Percentiles rank a stretch among this genome's conserved stretches.
These are phyloP conservation scores for Pouteria campechiana DNA, from an alignment of 179 eudicot species.

Conservation along the genomic window DNA sequence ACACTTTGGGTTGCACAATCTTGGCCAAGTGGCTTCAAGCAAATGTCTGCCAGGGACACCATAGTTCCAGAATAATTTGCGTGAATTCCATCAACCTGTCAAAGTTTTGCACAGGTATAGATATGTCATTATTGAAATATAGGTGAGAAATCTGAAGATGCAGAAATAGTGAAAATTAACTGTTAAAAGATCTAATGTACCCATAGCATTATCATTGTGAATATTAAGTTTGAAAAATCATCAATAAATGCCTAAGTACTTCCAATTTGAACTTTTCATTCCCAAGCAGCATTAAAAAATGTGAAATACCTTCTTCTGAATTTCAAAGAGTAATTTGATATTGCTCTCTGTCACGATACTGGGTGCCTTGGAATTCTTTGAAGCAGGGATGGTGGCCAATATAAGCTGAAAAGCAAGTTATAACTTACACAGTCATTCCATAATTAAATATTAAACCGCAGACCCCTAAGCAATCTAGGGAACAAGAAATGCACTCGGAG, in stretches of 20 bases:
- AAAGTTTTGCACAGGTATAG: slow-evolving; percentile 2
- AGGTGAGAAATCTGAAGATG: no score
- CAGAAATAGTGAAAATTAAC: no score
- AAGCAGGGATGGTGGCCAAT: slow-evolving; percentile 58
- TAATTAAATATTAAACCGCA: not conserved
- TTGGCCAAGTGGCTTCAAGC: slow-evolving; percentile 91
- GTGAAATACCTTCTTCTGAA: slow-evolving; percentile 86
- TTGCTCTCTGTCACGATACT: slow-evolving; percentile 71
- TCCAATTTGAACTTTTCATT: no score
- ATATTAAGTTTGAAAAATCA: no score
- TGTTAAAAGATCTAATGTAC: no score
- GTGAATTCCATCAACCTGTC: slow-evolving; percentile 82
- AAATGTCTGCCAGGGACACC: slow-evolving; percentile 74
- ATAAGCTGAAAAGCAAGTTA: slow-evolving; percentile 52
- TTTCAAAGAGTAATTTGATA: slow-evolving; percentile 75
- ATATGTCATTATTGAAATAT: no score
- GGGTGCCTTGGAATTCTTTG: slow-evolving; percentile 42
- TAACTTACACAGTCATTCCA: slow-evolving; percentile 1
- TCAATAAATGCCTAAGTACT: no score
- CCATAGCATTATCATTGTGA: no score
- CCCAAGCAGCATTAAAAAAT: no score
- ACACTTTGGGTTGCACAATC: slow-evolving; percentile 99
- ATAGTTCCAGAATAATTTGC: slow-evolving; percentile 72
- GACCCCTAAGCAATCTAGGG: not conserved
- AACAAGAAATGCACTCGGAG: no score